phyloP scores from a whole-genome alignment of 2,329 filamentous ascomycete species.

The Cercospora zeae-maydis region DNA sequence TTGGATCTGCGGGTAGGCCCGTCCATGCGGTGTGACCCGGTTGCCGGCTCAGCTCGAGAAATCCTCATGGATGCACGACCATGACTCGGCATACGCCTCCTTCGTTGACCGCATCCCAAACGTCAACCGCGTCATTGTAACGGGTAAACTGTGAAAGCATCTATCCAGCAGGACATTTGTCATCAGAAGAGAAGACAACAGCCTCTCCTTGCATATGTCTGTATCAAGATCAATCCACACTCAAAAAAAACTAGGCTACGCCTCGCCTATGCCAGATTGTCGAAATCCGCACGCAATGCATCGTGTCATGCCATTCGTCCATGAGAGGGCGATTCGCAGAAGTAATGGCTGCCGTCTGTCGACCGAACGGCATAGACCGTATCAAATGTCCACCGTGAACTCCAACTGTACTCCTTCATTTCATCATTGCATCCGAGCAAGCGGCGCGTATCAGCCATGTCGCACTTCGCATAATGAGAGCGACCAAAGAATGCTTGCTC shows the following conservation, averaged over 20 bases:
- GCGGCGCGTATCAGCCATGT: not conserved
- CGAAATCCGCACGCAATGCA: slow-evolving; percentile 11
- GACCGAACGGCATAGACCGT: not conserved
- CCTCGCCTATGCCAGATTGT: slow-evolving; percentile 14
- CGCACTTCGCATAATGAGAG: not conserved
- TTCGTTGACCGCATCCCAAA: not conserved
- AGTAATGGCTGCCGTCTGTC: not conserved
- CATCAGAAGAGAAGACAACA: not conserved
- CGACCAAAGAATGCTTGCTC: not conserved
- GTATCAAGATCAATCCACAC: slow-evolving; percentile 4
- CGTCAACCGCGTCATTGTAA: not conserved
- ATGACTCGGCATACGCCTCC: not conserved
- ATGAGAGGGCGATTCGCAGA: not conserved
- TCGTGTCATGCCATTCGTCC: slow-evolving; percentile 3
- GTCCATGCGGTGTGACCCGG: too few species aligned
- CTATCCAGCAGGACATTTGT: not conserved
- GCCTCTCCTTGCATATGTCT: slow-evolving; percentile 6
- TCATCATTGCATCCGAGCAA: not conserved
- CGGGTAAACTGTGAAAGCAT: not conserved
- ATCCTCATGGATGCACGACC: not conserved
- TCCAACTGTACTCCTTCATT: slow-evolving; percentile 9
- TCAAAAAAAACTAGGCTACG: slow-evolving; percentile 1
- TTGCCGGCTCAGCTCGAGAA: too few species aligned
- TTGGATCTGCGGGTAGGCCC: too few species aligned
- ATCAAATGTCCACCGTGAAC: not conserved